A percentile compares a stretch with the other conserved stretches of the same genome.
These are phyloP conservation scores for Cordyceps farinosa DNA, from an alignment of 2,329 filamentous ascomycete genomes.

Conservation along the genomic window DNA sequence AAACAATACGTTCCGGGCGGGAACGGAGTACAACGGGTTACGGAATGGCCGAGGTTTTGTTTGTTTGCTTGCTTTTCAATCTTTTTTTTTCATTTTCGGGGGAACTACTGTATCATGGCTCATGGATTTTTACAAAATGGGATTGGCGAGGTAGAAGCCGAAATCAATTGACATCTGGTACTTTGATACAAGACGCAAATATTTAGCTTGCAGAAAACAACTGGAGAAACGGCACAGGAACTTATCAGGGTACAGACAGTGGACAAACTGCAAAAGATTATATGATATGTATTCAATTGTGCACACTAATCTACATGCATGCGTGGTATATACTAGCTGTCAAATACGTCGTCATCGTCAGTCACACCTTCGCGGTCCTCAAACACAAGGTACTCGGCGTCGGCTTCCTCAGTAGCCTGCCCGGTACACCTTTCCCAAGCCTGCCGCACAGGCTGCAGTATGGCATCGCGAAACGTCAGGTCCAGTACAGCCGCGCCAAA, in stretches of 20 bases:
- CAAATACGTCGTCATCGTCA: conserved; percentile 55
- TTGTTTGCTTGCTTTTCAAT: background rate
- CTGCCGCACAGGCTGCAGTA: conserved; percentile 62
- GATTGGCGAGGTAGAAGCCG: background rate
- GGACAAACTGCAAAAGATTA: background rate
- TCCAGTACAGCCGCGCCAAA: conserved; percentile 60
- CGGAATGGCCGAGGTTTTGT: background rate
- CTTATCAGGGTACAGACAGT: background rate
- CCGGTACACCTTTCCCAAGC: conserved; percentile 66
- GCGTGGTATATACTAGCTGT: conserved; percentile 29
- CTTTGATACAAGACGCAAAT: background rate
- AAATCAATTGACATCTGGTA: too few species aligned
- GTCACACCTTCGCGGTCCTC: conserved; percentile 64
- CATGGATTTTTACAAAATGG: too few species aligned
- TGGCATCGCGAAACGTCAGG: conserved; percentile 69
- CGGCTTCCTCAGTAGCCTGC: conserved; percentile 42
- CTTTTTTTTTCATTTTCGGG: background rate
- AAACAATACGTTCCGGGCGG: background rate
- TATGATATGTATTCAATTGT: conserved; percentile 22
- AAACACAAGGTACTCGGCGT: conserved; percentile 68
- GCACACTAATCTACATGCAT: conserved; percentile 7
- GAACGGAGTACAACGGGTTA: background rate
- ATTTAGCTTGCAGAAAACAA: background rate
- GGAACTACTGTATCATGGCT: background rate
- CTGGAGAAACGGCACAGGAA: background rate